phyloP scores from a whole-genome alignment of 2,329 filamentous ascomycete species.

The Aspergillus sp. region DNA sequence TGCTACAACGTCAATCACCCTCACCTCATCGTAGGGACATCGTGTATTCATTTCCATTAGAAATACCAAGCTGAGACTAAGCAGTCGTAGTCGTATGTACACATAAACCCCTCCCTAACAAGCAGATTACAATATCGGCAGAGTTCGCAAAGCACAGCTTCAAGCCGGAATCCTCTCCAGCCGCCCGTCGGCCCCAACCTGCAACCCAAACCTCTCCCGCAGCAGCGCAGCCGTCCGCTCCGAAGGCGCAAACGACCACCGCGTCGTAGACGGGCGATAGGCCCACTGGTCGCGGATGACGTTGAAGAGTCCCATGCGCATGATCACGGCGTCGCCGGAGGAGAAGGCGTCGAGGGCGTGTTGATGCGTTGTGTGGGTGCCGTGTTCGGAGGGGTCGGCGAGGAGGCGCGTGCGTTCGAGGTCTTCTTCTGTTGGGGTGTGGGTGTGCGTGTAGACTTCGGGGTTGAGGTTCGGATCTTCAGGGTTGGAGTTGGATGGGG shows the following conservation, averaged over 20 bases:
- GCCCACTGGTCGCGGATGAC: conserved; percentile 47
- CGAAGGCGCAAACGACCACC: conserved; percentile 34
- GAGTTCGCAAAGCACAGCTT: not conserved
- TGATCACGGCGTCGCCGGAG: conserved; percentile 43
- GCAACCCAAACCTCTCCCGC: conserved; percentile 43
- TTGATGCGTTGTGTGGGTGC: conserved; percentile 26
- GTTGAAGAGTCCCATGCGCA: conserved; percentile 41
- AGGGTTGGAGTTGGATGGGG: not conserved
- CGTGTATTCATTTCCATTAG: not conserved
- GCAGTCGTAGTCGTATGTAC: not conserved
- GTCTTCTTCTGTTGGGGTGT: conserved; percentile 24
- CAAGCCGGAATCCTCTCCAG: conserved; percentile 36
- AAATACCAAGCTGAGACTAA: not conserved
- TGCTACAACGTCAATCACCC: not conserved
- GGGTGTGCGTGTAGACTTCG: conserved; percentile 5
- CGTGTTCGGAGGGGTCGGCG: conserved; percentile 38
- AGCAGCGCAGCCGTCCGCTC: conserved; percentile 43
- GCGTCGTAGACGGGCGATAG: conserved; percentile 30
- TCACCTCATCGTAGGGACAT: not conserved
- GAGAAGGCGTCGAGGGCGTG: conserved; percentile 46
- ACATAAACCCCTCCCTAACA: not conserved
- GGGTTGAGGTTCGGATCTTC: not conserved
- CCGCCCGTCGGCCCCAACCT: conserved; percentile 40
- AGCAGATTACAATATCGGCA: not conserved
- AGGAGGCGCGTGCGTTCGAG: conserved; percentile 38